Evolutionary conservation across 805 yeast species (phyloP).

Genomic region (Aciculoconidium aculeatum): DNA sequence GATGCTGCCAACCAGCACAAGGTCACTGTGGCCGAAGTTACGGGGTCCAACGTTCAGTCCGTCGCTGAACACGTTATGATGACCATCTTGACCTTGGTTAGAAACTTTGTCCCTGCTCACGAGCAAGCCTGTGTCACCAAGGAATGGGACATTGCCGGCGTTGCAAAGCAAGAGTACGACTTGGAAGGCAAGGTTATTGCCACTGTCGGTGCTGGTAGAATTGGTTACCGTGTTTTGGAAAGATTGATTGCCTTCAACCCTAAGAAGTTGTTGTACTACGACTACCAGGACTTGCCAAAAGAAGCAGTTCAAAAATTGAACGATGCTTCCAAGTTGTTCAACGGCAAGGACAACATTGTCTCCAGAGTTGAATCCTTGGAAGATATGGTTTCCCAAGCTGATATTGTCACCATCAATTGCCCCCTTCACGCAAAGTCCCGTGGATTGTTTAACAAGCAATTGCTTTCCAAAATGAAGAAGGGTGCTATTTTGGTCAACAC

Average conservation of each 20-base stretch:
- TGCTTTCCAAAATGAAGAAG: conserved; percentile 42
- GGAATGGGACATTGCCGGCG: conserved; percentile 69
- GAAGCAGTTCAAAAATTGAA: conserved; percentile 40
- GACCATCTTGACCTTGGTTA: conserved; percentile 64
- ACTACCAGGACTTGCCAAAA: conserved; percentile 62
- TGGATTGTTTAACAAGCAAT: conserved; percentile 62
- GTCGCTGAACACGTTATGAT: conserved; percentile 79
- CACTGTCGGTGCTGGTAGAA: conserved; percentile 81
- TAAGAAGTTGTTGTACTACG: conserved; percentile 66
- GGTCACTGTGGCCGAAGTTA: conserved; percentile 71
- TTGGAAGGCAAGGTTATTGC: conserved; percentile 70
- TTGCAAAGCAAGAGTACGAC: conserved; percentile 69
- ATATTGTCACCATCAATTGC: conserved; percentile 70
- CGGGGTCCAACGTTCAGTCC: conserved; percentile 74
- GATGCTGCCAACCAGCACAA: conserved; percentile 58
- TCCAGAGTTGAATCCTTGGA: conserved; percentile 55
- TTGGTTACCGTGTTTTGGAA: conserved; percentile 71
- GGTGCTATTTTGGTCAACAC: conserved; percentile 14
- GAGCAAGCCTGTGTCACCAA: conserved; percentile 50
- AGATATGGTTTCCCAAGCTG: conserved; percentile 62
- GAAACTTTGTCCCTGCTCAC: conserved; percentile 78
- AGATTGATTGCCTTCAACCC: conserved; percentile 70
- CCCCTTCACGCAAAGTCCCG: conserved; percentile 68
- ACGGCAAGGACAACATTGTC: conserved; percentile 52
- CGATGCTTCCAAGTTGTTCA: conserved; percentile 28